Percentiles rank a stretch among this genome's conserved stretches.
Conservation (phyloP, 2,329 filamentous ascomycete genomes). For the Capronia epimyces region DNA sequence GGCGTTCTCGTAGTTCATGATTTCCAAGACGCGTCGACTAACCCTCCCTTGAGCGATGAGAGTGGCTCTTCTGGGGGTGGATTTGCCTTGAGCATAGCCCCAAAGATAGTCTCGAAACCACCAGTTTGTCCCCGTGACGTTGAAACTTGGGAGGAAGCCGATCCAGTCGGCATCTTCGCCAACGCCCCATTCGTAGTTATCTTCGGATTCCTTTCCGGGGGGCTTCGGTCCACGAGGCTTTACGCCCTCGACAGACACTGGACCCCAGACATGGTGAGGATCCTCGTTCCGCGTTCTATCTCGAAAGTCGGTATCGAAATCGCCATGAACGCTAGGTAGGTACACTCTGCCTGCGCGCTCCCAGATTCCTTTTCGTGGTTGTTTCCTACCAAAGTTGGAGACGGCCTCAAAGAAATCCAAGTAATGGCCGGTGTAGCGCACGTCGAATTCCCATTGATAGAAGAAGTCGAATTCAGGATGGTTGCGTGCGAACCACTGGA, state of each 20-base stretch:
- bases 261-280: constrained; percentile 56
- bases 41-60: constrained; percentile 72
- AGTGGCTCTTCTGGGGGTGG: constrained; percentile 66
- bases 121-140: constrained; percentile 67
- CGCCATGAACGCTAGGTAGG: constrained; percentile 49
- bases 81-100: constrained; percentile 42
- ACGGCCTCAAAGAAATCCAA: constrained; percentile 71
- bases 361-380: constrained; percentile 55
- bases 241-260: constrained; percentile 55
- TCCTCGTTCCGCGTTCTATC: constrained; percentile 25
- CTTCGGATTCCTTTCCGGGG: constrained; percentile 52
- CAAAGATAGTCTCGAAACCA: constrained; percentile 36
- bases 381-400: constrained; percentile 47
- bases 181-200: constrained; percentile 69
- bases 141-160: constrained; percentile 73
- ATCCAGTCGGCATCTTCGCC: constrained; percentile 70
- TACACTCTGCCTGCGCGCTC: constrained; percentile 55
- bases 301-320: constrained; percentile 37
- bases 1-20: constrained; percentile 73
- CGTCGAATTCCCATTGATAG: constrained; percentile 87
- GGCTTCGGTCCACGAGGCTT: constrained; percentile 59
- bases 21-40: constrained; percentile 64
- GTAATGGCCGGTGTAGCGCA: constrained; percentile 71
- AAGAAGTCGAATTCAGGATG: constrained; percentile 75
- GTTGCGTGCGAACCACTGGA: constrained; percentile 69